These are phyloP conservation scores for Neocucurbitaria cava DNA, from an alignment of 2,329 filamentous ascomycete species.

Conservation along the genomic window DNA sequence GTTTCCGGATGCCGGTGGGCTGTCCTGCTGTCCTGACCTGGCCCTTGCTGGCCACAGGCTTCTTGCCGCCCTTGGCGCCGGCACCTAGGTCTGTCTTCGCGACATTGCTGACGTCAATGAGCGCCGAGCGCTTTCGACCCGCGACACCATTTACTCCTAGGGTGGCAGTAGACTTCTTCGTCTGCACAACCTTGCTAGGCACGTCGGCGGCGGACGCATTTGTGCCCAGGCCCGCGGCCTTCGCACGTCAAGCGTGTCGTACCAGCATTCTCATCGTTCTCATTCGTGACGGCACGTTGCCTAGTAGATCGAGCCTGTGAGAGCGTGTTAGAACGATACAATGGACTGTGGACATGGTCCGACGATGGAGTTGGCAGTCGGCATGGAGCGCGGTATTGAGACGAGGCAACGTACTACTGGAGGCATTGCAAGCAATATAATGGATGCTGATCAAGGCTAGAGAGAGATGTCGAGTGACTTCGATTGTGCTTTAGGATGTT, in stretches of 20 bases:
- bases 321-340: constrained; percentile 50
- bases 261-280: constrained; percentile 88
- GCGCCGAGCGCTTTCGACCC: constrained; percentile 77
- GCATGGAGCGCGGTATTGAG: constrained; percentile 11
- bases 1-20: constrained; percentile 82
- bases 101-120: constrained; percentile 96
- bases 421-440: constrained; percentile 60
- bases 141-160: constrained; percentile 50
- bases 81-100: constrained; percentile 70
- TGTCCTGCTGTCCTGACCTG: constrained; percentile 80
- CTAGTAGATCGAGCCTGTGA: constrained; percentile 72
- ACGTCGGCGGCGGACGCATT: constrained; percentile 63
- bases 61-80: constrained; percentile 68
- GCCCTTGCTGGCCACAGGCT: constrained; percentile 67
- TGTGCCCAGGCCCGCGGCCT: constrained; percentile 74
- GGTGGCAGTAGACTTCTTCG: constrained; percentile 53
- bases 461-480: constrained; percentile 29
- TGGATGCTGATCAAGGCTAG: constrained; percentile 45
- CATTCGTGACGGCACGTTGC: constrained; percentile 80
- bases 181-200: constrained; percentile 56
- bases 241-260: constrained; percentile 90
- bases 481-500: constrained; percentile 33
- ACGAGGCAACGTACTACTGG: constrained; percentile 57
- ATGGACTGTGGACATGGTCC: constrained; percentile 5
- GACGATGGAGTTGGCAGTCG: constrained; percentile 13